Evolutionary conservation across 805 yeast genomes (phyloP), one percentile per base, ranked within the genome.

Genomic region (Lachancea waltii): DNA sequence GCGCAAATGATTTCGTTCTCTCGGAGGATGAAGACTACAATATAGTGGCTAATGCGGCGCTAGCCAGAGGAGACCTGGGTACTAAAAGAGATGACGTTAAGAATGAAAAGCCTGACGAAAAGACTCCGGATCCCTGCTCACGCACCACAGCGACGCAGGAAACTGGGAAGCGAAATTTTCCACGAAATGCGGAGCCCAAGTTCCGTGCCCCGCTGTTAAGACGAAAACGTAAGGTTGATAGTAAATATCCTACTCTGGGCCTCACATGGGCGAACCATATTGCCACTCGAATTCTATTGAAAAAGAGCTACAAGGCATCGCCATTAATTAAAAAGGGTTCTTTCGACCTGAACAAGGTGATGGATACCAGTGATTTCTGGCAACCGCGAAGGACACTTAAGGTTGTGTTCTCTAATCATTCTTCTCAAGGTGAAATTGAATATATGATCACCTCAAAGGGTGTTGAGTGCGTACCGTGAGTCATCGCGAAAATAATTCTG

Each of bases 221-320:
- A 9, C 55, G 60, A 40, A 64, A 62, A 38, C 51, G 62, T 34
- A 53, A 53, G 21, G 36, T 56, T 17, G 60, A 60, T 30, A 51
- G 60, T 1, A 63, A 62, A 21, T 58, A 72, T 1, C 81, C 85
- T 3, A 72, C 78, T 13, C 54, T 78, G 30, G 85, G 84, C 0
- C 42, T 71, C 3, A 50, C 65, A 7, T 76, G 84, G 81, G 65
- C 74, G 8, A 73, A 70, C 38, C 65, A 61, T 38, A 53, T 79
- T 8, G 68, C 71, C 39, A 67, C 70, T 27, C 61, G 85, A 32
- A 60, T 80, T 11, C 57, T 71, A 30, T 49, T 75, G 40, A 51
- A 59, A 30, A 73, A 71, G 49, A 56, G 61, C 10, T 67, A 65
- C 42, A 63, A 58, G 42, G 74, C 74, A 7, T 53, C 63, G 14